Base-by-base conservation (phyloP, 1,284 basidiomycete genomes). In the Ceratobasidium sp. region DNA sequence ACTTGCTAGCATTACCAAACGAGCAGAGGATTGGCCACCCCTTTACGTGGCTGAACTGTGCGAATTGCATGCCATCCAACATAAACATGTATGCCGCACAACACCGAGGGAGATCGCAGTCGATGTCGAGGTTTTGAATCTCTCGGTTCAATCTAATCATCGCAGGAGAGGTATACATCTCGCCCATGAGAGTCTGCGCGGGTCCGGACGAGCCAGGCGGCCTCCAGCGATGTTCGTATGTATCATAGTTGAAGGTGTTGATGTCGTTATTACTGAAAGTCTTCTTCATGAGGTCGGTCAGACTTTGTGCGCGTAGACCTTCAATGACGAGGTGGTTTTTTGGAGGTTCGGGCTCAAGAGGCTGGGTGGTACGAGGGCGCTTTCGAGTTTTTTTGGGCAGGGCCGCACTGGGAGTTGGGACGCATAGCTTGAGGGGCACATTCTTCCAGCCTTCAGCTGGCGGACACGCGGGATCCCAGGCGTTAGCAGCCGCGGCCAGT, bases 1-100 rank as follows among this genome's bases (percentile, higher is more conserved):
- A 83, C 68, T 85, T 85, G 0, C 82, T 82, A 15, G 82, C 76
- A 37, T 83, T 82, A 11, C 81, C 82, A 28, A 82, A 79, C 10
- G 20, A 56, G 26, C 68, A 71, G 7, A 71, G 54, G 10, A 58
- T 71, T 1, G 83, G 85, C 83, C 83, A 85, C 0, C 84, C 77
- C 15, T 81, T 80, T 0, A 82, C 81, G 15, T 33, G 80, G 0
- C 84, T 83, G 78, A 85, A 85, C 26, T 79, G 79, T 13, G 84
- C 78, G 8, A 84, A 80, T 37, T 83, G 84, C 1, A 82, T 28
- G 10, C 65, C 42, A 75, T 86, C 84, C 0, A 84, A 86, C 78
- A 81, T 84, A 17, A 85, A 61, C 80, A 84, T 83, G 4, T 85
- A 68, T 0, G 77, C 78, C 0, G 79, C 79, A 8, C 84, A 39